Evolutionary conservation across 345 rosid genomes (phyloP), one percentile per base, ranked within the genome.

Genomic region (Camelina hispida): DNA sequence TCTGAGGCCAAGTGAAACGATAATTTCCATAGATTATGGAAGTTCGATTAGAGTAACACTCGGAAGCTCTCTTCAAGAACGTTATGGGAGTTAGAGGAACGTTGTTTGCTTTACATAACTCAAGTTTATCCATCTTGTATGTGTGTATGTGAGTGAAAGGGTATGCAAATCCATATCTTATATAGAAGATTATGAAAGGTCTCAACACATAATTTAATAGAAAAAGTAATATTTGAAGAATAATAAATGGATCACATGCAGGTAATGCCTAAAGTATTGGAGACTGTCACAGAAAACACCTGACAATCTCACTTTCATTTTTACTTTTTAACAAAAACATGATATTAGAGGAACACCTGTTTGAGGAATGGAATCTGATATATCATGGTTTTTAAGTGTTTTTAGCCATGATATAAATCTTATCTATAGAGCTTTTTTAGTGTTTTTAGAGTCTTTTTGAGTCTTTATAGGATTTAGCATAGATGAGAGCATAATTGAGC

Each of bases 1-100:
- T 92, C 57, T 88, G 81, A 14, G 65, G 72, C 97, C 97, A 92
- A 15, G 91, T 87, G 72, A 68, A 85, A 62, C 67, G 69, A 10
- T 69, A 58, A 60, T 78, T 6, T 15, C 91, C 92, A 44, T 82
- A 85, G n/a, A 89, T 84, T 14, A 89, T 68, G 0, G 92, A 87
- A 5, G 85, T 81, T 62, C 73, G 66, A 66, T 87, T 87, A 0
- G 87, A 73, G 66, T 87, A 87, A 18, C 85, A 88, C 52, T 77
- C 84, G 0, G 88, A 87, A 16, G 97, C 76, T 59, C 97, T 71
- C 79, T 89, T 93, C 79, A 89, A 58, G 78, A 92, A 92, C 79
- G 72, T 86, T 38, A 90, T 79, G 35, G 97, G 97, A 17, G 96
- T 79, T 70, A 88, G 66, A 32, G 89, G 88, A 20, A 66, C 82